Conservation (phyloP, 352 stramenopile species). For the Aphanomyces invadans region DNA sequence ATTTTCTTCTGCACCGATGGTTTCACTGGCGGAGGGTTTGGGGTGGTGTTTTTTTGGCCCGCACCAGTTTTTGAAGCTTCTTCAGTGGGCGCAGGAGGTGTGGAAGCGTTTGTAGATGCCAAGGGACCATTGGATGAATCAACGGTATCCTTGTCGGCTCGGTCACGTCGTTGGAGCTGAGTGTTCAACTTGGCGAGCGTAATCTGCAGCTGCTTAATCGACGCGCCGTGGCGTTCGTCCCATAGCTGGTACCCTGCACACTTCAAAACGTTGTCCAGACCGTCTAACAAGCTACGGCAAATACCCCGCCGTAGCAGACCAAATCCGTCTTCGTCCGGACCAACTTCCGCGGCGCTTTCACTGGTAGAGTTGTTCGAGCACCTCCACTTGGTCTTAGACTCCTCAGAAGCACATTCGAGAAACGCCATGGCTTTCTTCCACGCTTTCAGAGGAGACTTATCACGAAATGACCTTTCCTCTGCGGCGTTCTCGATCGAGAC, state of each 20-base stretch:
- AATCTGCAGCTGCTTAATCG: not conserved
- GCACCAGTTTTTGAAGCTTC: too few relatives aligned
- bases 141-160: not conserved
- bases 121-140: constrained; percentile 2
- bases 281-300: constrained; percentile 64
- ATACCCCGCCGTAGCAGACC: constrained; percentile 66
- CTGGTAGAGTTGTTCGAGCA: too few relatives aligned
- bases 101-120: too few relatives aligned
- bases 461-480: constrained; percentile 63
- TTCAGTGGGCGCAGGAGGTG: too few relatives aligned
- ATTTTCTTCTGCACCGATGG: constrained; percentile 17
- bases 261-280: constrained; percentile 47
- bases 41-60: not conserved
- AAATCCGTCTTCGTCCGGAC: constrained; percentile 57
- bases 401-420: constrained; percentile 5
- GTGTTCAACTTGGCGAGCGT: too few relatives aligned
- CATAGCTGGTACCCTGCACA: constrained; percentile 79
- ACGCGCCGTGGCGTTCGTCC: constrained; percentile 50
- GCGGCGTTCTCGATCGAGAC: constrained; percentile 46
- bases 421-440: constrained; percentile 68
- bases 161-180: too few relatives aligned
- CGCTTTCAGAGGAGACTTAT: constrained; percentile 65
- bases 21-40: not conserved
- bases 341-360: not conserved
- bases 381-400: constrained; percentile 10